Conservation (phyloP, 805 yeast species). For the Candida pseudoglaebosa region DNA sequence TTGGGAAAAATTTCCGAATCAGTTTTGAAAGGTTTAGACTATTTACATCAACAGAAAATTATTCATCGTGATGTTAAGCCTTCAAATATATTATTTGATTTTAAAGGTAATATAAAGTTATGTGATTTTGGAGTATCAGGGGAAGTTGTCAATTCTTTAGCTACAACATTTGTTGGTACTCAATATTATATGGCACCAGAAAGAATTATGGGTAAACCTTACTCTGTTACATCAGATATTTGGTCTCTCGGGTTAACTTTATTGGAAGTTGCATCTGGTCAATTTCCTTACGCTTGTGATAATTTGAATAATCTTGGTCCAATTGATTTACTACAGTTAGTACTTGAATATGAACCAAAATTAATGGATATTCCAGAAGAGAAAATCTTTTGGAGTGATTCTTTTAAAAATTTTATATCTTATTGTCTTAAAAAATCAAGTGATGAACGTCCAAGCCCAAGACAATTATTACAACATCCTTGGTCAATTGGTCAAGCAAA, state of each 20-base stretch:
- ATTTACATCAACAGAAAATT: constrained; percentile 80
- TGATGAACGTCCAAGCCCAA: constrained; percentile 80
- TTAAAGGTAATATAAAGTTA: constrained; percentile 76
- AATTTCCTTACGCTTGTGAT: constrained; percentile 64
- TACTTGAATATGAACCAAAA: constrained; percentile 77
- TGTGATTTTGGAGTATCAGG: constrained; percentile 99
- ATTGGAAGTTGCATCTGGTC: constrained; percentile 89
- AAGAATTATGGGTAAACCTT: constrained; percentile 91
- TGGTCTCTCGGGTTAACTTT: constrained; percentile 87
- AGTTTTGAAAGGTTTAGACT: constrained; percentile 79
- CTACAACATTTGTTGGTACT: constrained; percentile 96
- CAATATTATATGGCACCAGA: constrained; percentile 99
- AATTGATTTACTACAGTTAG: constrained; percentile 77
- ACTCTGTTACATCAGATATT: constrained; percentile 91
- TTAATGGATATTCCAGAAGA: constrained; percentile 72
- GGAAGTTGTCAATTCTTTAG: constrained; percentile 90
- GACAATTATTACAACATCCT: constrained; percentile 91
- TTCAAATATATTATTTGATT: constrained; percentile 78
- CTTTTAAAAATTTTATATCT: constrained; percentile 77
- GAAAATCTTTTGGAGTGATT: constrained; percentile 74
- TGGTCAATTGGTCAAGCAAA: constrained; percentile 81
- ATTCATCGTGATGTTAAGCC: constrained; percentile 97
- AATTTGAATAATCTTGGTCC: constrained; percentile 46
- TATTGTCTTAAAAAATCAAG: constrained; percentile 81
- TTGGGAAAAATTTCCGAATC: constrained; percentile 87